A percentile compares a stretch with the other conserved stretches of the same genome.
These are phyloP conservation scores for Lagenidium giganteum DNA, from an alignment of 352 stramenopile genomes.

Conservation along the genomic window DNA sequence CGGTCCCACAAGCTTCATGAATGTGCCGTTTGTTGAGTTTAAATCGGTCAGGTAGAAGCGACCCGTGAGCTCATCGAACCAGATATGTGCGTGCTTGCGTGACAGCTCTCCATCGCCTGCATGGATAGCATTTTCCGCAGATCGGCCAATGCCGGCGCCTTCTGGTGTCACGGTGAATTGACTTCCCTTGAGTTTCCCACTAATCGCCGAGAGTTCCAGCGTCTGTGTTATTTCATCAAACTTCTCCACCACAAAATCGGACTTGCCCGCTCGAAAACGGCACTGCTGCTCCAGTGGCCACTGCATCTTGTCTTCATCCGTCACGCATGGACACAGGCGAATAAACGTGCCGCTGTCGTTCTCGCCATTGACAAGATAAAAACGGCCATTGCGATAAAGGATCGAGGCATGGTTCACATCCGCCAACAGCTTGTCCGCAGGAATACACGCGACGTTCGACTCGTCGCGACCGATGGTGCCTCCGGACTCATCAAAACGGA, in stretches of 20 bases:
- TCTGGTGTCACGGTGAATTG: slow-evolving; percentile 82
- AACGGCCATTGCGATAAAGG: slow-evolving; percentile 44
- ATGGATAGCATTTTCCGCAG: slow-evolving; percentile 89
- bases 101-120: slow-evolving; percentile 94
- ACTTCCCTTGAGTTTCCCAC: slow-evolving; percentile 55
- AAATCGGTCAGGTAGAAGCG: slow-evolving; percentile 84
- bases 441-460: slow-evolving; percentile 61
- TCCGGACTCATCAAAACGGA: slow-evolving; percentile 45
- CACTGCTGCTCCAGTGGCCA: slow-evolving; percentile 61
- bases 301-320: slow-evolving; percentile 64
- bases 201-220: slow-evolving; percentile 48
- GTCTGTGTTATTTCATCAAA: slow-evolving; percentile 50
- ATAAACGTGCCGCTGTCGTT: slow-evolving; percentile 65
- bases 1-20: slow-evolving; percentile 94
- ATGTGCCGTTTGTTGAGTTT: slow-evolving; percentile 90
- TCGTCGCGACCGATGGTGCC: slow-evolving; percentile 46
- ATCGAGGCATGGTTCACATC: slow-evolving; percentile 48
- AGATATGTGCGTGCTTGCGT: slow-evolving; percentile 90
- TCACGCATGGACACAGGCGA: slow-evolving; percentile 34
- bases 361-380: slow-evolving; percentile 58
- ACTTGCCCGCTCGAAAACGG: slow-evolving; percentile 77
- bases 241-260: slow-evolving; percentile 64
- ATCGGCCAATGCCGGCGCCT: slow-evolving; percentile 83
- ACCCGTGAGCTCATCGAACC: slow-evolving; percentile 82
- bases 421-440: slow-evolving; percentile 62